Evolutionary conservation across 2,329 filamentous ascomycete species (phyloP), one percentile per base, ranked within the genome.

Genomic region (Endoconidiophora laricicola): DNA sequence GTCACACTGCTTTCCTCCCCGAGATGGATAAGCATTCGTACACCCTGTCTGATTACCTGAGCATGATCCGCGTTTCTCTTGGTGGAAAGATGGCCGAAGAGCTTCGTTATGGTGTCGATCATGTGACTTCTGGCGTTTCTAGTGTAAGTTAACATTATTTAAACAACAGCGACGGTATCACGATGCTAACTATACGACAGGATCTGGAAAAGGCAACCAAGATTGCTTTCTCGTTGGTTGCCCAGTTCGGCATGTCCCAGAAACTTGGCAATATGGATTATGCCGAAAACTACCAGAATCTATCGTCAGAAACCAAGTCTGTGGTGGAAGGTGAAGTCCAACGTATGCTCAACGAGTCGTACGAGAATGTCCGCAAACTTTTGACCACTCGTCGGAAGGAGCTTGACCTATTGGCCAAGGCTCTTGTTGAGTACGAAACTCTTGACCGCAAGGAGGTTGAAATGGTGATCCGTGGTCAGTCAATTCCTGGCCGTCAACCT

Each of bases 391-490:
- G 83, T 62, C 78, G 87, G 50, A 81, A 83, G 53, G 90, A 94
- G 63, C 74, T 98, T 6, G 90, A 98, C 58, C 70, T 86, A 9
- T 70, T 98, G 7, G 90, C 91, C 24, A 80, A 88, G 60, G 91
- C 88, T 4, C 73, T 98, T 7, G 79, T 98, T 33, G 81, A 95
- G 64, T 96, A 95, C 64, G 91, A 98, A 70, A 95, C 87, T 0
- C 68, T 98, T 47, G 83, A 83, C 63, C 84, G 82, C 63, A 79
- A 83, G 2, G 91, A 98, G 64, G 93, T 96, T 55, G 79, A 88
- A 63, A 86, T 83, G 69, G 85, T 96, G 4, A 80, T 98, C 55
- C 78, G 76, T 48, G 91, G 91, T 36, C 86, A 95, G 66, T 81
- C 83, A 60, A 69, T 98, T 37, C 71, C 79, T 1, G 74, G 76